A percentile compares a stretch with the other conserved stretches of the same genome.
phyloP scores from a whole-genome alignment of 257 asterid genomes.

The Lithospermum erythrorhizon region DNA sequence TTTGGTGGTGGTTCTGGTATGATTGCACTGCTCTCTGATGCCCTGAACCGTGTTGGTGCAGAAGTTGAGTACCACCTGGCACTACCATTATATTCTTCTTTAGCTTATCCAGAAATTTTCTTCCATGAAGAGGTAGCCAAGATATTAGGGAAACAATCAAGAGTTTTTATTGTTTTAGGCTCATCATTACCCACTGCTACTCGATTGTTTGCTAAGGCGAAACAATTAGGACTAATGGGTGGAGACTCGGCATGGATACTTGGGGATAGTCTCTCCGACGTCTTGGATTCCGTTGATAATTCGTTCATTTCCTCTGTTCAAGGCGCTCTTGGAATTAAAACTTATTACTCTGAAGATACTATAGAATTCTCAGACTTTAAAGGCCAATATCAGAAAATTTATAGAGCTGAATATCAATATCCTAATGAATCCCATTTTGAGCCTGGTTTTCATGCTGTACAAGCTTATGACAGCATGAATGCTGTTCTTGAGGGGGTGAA shows the following conservation, averaged over 20 bases:
- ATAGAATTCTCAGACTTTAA: slow-evolving; percentile 11
- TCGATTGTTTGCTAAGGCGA: slow-evolving; percentile 26
- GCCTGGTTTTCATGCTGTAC: slow-evolving; percentile 31
- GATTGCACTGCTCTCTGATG: slow-evolving; percentile 19
- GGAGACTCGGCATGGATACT: slow-evolving; percentile 38
- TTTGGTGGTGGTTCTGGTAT: slow-evolving; percentile 26
- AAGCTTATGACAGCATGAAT: slow-evolving; percentile 32
- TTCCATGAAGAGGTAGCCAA: slow-evolving; percentile 17
- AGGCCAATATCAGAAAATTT: slow-evolving; percentile 11
- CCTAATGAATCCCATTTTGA: slow-evolving; percentile 19
- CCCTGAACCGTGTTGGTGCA: slow-evolving; percentile 16
- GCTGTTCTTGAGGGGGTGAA: slow-evolving; percentile 14
- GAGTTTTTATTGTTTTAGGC: slow-evolving; percentile 33
- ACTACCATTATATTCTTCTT: slow-evolving; percentile 24
- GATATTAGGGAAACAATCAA: slow-evolving; percentile 20
- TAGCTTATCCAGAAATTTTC: slow-evolving; percentile 15
- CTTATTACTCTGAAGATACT: slow-evolving; percentile 11
- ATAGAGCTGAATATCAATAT: slow-evolving; percentile 19
- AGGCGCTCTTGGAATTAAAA: slow-evolving; percentile 36
- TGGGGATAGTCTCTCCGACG: slow-evolving; percentile 22
- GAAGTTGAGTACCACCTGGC: slow-evolving; percentile 22
- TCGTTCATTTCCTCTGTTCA: slow-evolving; percentile 15
- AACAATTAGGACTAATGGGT: slow-evolving; percentile 23
- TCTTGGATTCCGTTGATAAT: slow-evolving; percentile 26
- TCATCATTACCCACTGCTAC: slow-evolving; percentile 21